These are phyloP conservation scores for Nigrospora osmanthi DNA, from an alignment of 2,329 filamentous ascomycete genomes.

Conservation along the genomic window DNA sequence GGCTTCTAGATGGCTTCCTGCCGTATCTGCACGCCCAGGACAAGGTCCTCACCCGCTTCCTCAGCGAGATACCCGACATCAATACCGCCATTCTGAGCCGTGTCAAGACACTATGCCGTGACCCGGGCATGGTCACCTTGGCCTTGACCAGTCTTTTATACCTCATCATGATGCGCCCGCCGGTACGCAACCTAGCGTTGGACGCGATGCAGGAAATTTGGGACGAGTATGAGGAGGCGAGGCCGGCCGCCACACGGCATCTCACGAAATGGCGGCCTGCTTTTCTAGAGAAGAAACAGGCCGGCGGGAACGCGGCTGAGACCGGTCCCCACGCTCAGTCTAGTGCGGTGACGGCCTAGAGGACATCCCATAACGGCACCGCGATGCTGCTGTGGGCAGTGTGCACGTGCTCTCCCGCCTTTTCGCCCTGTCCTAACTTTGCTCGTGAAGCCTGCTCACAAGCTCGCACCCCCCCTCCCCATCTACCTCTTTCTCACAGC, in stretches of 20 bases:
- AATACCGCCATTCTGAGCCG: constrained; percentile 63
- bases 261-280: constrained; percentile 52
- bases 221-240: constrained; percentile 57
- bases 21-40: constrained; percentile 89
- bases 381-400: no score
- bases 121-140: constrained; percentile 56
- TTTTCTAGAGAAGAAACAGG: constrained; percentile 29
- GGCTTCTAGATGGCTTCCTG: constrained; percentile 80
- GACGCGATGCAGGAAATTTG: constrained; percentile 61
- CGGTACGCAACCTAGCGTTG: constrained; percentile 53
- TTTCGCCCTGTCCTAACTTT: no score
- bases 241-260: constrained; percentile 55
- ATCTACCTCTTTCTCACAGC: no score
- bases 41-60: constrained; percentile 80
- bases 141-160: constrained; percentile 59
- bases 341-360: no score
- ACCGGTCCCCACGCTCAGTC: no score
- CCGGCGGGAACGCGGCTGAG: neutral
- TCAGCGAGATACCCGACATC: constrained; percentile 84
- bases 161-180: constrained; percentile 60
- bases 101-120: constrained; percentile 59
- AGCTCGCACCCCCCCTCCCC: no score
- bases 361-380: no score
- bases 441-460: no score
- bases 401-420: no score